phyloP scores from a whole-genome alignment of 179 eudicot species.

The Amaranthus tricolor region DNA sequence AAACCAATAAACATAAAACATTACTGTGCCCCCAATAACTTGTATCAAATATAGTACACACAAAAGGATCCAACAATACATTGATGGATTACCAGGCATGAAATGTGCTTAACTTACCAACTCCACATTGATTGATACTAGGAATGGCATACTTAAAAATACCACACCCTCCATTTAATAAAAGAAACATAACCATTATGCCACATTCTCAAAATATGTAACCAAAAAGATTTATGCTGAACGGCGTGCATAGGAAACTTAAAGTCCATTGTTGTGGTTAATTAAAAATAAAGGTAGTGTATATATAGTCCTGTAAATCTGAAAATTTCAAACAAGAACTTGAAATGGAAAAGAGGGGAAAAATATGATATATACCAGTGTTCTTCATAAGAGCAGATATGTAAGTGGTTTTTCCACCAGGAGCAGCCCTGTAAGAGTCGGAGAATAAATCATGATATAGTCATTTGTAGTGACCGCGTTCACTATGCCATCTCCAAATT shows the following conservation, averaged over 20 bases:
- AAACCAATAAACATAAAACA: background rate
- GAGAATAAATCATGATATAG: slow-evolving; percentile 5
- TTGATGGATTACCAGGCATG: too few species aligned
- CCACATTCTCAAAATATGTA: too few species aligned
- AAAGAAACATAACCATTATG: too few species aligned
- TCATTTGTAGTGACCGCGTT: background rate
- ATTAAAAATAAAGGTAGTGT: background rate
- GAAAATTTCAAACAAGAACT: background rate
- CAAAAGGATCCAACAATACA: too few species aligned
- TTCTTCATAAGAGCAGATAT: slow-evolving; percentile 90
- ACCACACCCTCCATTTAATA: too few species aligned
- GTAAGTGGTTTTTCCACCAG: slow-evolving; percentile 97
- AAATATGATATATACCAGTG: slow-evolving; percentile 48
- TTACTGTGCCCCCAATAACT: background rate
- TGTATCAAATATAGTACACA: background rate
- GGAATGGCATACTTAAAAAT: too few species aligned
- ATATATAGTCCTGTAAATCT: background rate
- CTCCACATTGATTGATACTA: too few species aligned
- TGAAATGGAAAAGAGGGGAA: background rate
- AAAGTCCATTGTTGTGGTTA: too few species aligned
- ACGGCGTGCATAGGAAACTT: too few species aligned
- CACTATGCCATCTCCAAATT: background rate
- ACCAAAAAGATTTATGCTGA: too few species aligned
- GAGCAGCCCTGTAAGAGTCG: slow-evolving; percentile 73
- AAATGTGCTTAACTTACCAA: too few species aligned